Evolutionary conservation across 257 asterid genomes (phyloP), one percentile per base, ranked within the genome.

Genomic region (Salvia miltiorrhiza): DNA sequence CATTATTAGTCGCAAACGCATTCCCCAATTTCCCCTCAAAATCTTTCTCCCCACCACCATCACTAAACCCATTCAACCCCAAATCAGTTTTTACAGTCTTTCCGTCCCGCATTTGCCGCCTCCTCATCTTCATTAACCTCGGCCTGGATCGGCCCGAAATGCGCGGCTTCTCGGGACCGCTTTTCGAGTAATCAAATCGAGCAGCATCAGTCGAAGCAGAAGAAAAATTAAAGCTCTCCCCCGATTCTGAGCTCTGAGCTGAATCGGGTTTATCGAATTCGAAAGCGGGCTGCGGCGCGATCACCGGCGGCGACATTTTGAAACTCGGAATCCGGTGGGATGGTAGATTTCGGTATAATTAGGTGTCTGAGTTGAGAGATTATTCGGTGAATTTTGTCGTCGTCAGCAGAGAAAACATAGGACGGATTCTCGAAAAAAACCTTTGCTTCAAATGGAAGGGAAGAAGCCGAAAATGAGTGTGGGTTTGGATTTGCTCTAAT

Each of bases 101-200:
- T 40, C 49, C 81, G 35, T 60, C 41, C 71, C 63, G 76, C 63
- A 28, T 39, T 45, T 85, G 80, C 58, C 77, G 77, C 84, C 84
- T 81, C 80, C 95, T 80, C 67, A 71, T 17, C 80, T 83, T 89
- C 71, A 40, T 49, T 0, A 82, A 67, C 80, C 96, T 85, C 24
- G 93, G 96, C 76, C 78, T 81, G 68, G 79, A 53, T 59, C 86
- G 80, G 61, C 80, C 66, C 21, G 82, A 68, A 52, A 74, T 26
- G 66, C 58, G 76, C 52, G 78, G 49, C 50, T 64, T 77, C 7
- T 69, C 85, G 23, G 70, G 5, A 12, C 75, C 79, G 45, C 45
- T 23, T 53, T 71, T 77, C 56, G 80, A 73, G 76, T 60, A 66
- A 58, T 40, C 57, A 32, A 73, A 73, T 23, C 84, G 84, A 72